Evolutionary conservation across 257 asterid species (phyloP), one percentile per base, ranked within the genome.

Genomic region (Plectranthus barbatus): DNA sequence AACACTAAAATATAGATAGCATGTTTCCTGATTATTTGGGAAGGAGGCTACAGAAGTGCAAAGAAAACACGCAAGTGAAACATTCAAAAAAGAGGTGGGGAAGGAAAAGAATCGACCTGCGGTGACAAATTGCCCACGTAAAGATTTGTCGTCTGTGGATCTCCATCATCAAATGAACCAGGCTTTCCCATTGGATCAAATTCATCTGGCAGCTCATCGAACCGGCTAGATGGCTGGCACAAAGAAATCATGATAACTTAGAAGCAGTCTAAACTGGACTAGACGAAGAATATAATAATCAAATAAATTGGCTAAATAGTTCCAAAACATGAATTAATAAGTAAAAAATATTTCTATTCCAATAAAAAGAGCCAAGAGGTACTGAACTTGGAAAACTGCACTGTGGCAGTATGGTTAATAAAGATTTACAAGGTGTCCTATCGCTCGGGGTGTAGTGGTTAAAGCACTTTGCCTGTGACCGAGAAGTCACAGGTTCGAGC

Each of bases 121-220:
- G 97, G 97, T 36, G 97, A 82, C 68, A 90, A 68, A 74, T 90
- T 90, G 71, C 96, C 97, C 41, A 87, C 97, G 63, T 90, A 90
- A 57, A 90, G 95, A 79, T 90, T 90, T 56, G 96, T 90, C 0
- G 97, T 90, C 71, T 82, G 95, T 5, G 96, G 96, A 72, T 90
- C 97, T 79, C 97, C 97, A 77, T 90, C 96, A 66, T 90, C 97
- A 82, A 90, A 87, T 76, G 97, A 90, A 71, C 97, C 97, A 60
- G 75, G 75, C 77, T 69, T 85, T 56, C 96, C 96, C 74, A 76
- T 80, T 61, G 86, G 86, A 67, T 90, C 97, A 82, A 90, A 85
- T 31, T 90, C 97, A 82, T 85, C 95, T 1, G 95, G 97, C 66
- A 87, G 82, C 80, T 90, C 97, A 76, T 90, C 97, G 73, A 90